These are phyloP conservation scores for Aotearoamyces nothofagi DNA, from an alignment of 2,329 filamentous ascomycete species.

Conservation along the genomic window DNA sequence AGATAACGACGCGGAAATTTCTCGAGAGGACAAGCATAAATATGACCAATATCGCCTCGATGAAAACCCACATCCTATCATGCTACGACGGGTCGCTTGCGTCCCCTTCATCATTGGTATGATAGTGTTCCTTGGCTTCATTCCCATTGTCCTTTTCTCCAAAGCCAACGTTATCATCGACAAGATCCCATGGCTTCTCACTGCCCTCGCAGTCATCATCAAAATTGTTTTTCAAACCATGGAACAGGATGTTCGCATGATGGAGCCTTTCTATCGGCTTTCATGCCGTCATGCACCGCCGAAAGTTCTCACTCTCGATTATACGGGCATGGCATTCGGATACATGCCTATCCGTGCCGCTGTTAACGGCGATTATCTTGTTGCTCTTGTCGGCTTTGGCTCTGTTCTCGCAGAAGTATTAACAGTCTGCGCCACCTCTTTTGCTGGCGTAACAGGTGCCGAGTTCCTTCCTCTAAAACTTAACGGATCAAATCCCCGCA, in stretches of 20 bases:
- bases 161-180: constrained; percentile 37
- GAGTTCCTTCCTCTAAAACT: constrained; percentile 30
- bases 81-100: constrained; percentile 45
- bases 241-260: constrained; percentile 55
- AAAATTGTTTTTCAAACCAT: constrained; percentile 55
- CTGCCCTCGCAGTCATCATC: constrained; percentile 46
- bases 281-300: constrained; percentile 49
- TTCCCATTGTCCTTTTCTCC: constrained; percentile 49
- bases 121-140: constrained; percentile 35
- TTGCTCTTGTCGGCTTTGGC: constrained; percentile 54
- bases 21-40: constrained; percentile 26
- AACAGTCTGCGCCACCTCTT: constrained; percentile 51
- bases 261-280: constrained; percentile 61
- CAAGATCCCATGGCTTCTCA: constrained; percentile 49
- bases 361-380: constrained; percentile 46
- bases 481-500: constrained; percentile 4
- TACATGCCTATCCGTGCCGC: constrained; percentile 47
- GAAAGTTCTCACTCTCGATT: constrained; percentile 54
- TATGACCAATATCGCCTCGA: constrained; percentile 34
- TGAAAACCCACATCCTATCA: constrained; percentile 51
- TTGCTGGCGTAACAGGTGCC: constrained; percentile 47
- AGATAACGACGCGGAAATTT: constrained; percentile 32
- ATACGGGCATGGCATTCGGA: constrained; percentile 55
- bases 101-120: constrained; percentile 45
- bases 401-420: constrained; percentile 60